phyloP scores from a whole-genome alignment of 441 rosid species.

The Corymbia citriodora region DNA sequence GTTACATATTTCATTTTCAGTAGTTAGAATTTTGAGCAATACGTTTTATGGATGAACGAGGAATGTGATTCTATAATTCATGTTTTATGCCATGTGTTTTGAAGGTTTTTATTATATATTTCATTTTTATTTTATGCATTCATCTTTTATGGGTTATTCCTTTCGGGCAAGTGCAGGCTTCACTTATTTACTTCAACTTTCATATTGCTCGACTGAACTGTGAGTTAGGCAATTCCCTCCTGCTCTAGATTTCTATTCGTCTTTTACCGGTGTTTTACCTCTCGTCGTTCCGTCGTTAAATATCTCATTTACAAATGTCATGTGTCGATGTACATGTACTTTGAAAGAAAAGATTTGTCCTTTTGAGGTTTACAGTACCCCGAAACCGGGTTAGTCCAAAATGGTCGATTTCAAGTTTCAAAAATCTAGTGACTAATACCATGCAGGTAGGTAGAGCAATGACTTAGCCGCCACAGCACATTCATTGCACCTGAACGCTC shows the following conservation, averaged over 20 bases:
- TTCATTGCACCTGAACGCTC: not conserved
- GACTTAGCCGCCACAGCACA: not conserved
- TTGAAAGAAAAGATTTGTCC: too few species aligned
- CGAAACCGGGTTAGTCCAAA: too few species aligned
- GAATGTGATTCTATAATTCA: not conserved
- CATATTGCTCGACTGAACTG: not conserved
- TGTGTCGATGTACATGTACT: too few species aligned
- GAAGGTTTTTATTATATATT: not conserved
- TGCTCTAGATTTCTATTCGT: not conserved
- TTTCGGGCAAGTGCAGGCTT: not conserved
- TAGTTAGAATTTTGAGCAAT: not conserved
- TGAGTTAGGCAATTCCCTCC: not conserved
- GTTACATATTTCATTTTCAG: not conserved
- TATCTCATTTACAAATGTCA: too few species aligned
- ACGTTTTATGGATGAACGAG: not conserved
- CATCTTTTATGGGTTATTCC: fast-evolving
- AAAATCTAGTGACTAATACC: too few species aligned
- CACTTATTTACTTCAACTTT: not conserved
- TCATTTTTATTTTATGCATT: not conserved
- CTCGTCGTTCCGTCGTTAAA: not conserved
- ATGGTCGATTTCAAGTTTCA: too few species aligned
- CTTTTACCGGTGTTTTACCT: not conserved
- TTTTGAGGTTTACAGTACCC: too few species aligned
- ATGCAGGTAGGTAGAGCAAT: too few species aligned
- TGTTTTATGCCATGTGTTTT: not conserved